Percentiles rank a stretch among this genome's conserved stretches.
Evolutionary conservation across 225 moss, liverwort and hornwort species (phyloP).

Genomic region (Takakia lepidozioides): DNA sequence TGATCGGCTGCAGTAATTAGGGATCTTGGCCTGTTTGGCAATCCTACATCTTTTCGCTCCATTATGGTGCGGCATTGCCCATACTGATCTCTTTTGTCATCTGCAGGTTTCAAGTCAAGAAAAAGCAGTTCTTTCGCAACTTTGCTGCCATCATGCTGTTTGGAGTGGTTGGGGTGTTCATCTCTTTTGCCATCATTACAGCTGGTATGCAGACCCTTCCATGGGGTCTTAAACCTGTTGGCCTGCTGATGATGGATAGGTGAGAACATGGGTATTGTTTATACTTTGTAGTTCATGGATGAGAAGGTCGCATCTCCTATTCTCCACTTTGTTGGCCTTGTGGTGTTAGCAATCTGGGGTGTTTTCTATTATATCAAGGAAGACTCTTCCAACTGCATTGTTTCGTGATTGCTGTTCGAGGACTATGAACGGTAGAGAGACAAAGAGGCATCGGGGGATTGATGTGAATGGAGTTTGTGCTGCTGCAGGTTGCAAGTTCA

Average conservation of each 20-base stretch:
- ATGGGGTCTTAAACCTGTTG: not conserved
- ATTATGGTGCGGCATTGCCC: too few species aligned
- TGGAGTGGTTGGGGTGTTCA: constrained; percentile 76
- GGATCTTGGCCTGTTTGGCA: not conserved
- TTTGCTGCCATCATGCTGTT: constrained; percentile 71
- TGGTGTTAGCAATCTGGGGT: not conserved
- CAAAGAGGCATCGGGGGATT: not conserved
- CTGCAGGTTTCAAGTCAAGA: constrained; percentile 70
- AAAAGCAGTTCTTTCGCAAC: constrained; percentile 79
- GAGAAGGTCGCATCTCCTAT: too few species aligned
- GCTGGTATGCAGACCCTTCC: constrained; percentile 12
- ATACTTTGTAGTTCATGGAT: too few species aligned
- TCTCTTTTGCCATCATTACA: constrained; percentile 61
- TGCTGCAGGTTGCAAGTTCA: constrained; percentile 29
- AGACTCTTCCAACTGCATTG: too few species aligned
- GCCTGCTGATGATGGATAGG: not conserved
- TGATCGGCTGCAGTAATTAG: not conserved
- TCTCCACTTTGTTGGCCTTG: not conserved
- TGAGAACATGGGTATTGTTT: too few species aligned
- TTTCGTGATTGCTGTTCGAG: too few species aligned
- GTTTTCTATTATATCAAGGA: not conserved
- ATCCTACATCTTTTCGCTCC: too few species aligned
- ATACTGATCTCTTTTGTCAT: too few species aligned
- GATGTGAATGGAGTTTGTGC: not conserved
- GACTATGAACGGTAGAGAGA: not conserved